Evolutionary conservation across 2,329 filamentous ascomycete genomes (phyloP), one percentile per base, ranked within the genome.

Genomic region (Shiraia bambusicola): DNA sequence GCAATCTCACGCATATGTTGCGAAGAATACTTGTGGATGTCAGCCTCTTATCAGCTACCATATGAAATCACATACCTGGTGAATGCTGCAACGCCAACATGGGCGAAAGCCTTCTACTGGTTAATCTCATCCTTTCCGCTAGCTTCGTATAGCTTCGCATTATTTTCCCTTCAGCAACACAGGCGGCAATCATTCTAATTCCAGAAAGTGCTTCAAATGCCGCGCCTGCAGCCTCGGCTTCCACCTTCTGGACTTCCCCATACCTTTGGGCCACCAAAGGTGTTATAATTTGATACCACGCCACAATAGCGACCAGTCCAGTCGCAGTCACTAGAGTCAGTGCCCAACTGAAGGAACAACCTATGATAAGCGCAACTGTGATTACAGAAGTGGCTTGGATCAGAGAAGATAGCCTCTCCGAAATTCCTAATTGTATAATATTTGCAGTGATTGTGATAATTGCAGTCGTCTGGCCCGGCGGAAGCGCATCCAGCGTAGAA

Each of bases 371-470:
- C 2, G 56, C 52, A 4, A 52, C 52, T 22, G 49, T 19, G 6
- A 59, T 50, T 2, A 65, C 50, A 13, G 58, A 42, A 9, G 52
- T 34, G n/a, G 49, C 47, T 37, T 64, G 59, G 5, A 64, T 47
- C 11, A 63, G 37, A 4, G 58, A 52, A 11, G 50, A 52, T 10
- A 64, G 42, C 28, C 59, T 48, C 31, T 63, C 56, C 2, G 59
- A 65, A 15, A 65, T 62, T 5, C 58, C 61, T 15, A 57, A 33
- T 37, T 65, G 61, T 13, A 65, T 35, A 8, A 46, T 42, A 26
- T 61, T 65, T 6, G 54, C 50, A 22, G 55, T 55, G 25, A 57
- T 54, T 1, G 61, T 65, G 8, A 64, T 59, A 15, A 60, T 57
- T 10, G 51, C 60, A 2, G 57, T 50, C 24, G 57, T 58, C 36